Evolutionary conservation across 164 flowering plant genomes (phyloP), one percentile per base, ranked within the genome.

Genomic region (Nelumbo lutea): DNA sequence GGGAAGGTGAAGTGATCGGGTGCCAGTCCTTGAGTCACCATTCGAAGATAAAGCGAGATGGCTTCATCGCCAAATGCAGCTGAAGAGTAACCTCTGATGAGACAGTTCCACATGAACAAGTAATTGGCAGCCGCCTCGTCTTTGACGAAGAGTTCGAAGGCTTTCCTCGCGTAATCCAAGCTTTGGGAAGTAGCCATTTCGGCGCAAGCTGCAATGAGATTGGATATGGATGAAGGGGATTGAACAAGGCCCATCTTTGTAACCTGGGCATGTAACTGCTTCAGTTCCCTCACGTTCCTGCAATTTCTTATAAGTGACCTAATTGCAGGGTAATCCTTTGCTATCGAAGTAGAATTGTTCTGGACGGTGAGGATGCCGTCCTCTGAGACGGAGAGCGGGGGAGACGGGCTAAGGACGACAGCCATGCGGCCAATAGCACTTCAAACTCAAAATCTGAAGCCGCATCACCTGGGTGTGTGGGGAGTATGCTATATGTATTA

Each of bases 1-100:
- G 86, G 83, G 68, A 83, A 82, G 0, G 87, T 85, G 61, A 59
- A 85, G 45, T 81, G 73, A 74, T 87, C 87, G 14, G 86, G 86
- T 27, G 48, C 4, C 57, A 82, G 45, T 1, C 85, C 86, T 53
- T 68, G 40, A 13, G 9, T 43, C 58, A 81, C 41, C 88, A 85
- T 77, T 46, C 75, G 68, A 42, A 62, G 61, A 68, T 76, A 85
- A 14, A 81, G 65, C 69, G 52, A 74, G 13, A 88, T 58, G 39
- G 87, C 88, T 68, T 82, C 83, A 6, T 68, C 67, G 48, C 83
- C 68, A 41, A 75, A 66, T 3, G 84, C 86, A 52, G 78, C 73
- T 45, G 70, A 59, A 44, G 87, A 68, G 67, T 79, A 84, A 4
- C 84, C 86, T 77, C 83, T 80, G 44, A 88, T 86, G 78, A 88